Evolutionary conservation across 129 eudicot species (phyloP).

Genomic region (Ambrosia artemisiifolia): DNA sequence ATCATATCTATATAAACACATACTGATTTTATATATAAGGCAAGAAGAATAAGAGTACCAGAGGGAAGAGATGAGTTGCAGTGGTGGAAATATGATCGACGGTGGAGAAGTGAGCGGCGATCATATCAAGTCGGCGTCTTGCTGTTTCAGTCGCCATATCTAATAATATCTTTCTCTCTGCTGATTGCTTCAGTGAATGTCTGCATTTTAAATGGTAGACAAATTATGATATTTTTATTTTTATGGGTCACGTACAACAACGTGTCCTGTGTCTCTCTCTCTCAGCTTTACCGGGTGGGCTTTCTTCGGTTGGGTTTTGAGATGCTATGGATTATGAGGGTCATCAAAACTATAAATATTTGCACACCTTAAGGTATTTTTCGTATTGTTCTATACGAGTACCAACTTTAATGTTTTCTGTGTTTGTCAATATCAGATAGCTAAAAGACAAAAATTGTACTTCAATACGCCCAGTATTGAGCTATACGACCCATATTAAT

Average conservation of each 20-base stretch:
- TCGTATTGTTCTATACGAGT: too few species aligned
- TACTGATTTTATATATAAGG: background rate
- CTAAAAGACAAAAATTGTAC: too few species aligned
- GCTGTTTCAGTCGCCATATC: constrained; percentile 30
- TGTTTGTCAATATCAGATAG: too few species aligned
- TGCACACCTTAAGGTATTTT: too few species aligned
- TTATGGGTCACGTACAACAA: constrained; percentile 24
- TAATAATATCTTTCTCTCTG: background rate
- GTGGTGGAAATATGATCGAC: constrained; percentile 22
- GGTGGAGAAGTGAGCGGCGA: constrained; percentile 25
- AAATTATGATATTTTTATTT: background rate
- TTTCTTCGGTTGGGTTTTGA: background rate
- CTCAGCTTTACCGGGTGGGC: constrained; percentile 13
- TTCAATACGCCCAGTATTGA: too few species aligned
- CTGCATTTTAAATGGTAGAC: constrained; percentile 4
- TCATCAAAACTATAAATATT: too few species aligned
- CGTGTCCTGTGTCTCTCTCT: constrained; percentile 27
- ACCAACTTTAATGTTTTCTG: too few species aligned
- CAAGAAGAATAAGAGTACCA: constrained; percentile 12
- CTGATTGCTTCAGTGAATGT: constrained; percentile 13
- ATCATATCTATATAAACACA: background rate
- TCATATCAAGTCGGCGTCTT: constrained; percentile 29
- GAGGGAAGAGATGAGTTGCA: constrained; percentile 31
- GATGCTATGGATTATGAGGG: too few species aligned
- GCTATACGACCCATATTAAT: too few species aligned